Percentiles rank a stretch among this genome's conserved stretches.
phyloP scores from a whole-genome alignment of 768 basidiomycete species.

The Gautieria morchelliformis region DNA sequence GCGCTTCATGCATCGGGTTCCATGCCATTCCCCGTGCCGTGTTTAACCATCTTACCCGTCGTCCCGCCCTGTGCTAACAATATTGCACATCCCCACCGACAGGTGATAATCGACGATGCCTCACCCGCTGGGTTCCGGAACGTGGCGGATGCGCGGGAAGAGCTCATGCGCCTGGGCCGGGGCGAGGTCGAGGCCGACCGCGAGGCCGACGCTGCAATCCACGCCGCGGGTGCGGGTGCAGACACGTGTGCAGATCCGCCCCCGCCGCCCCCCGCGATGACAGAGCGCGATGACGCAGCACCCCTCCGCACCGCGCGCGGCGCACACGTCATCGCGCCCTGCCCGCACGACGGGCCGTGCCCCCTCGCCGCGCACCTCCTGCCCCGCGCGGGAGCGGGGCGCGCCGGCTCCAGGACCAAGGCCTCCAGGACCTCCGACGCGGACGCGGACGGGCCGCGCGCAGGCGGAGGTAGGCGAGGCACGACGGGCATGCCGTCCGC shows the following conservation, averaged over 20 bases:
- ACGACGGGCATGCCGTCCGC: constrained; percentile 36
- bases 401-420: no score
- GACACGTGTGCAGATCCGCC: neutral
- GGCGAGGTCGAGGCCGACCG: constrained; percentile 42
- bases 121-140: constrained; percentile 65
- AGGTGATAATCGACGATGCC: constrained; percentile 85
- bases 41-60: no score
- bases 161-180: constrained; percentile 54
- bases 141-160: constrained; percentile 70
- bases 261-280: no score
- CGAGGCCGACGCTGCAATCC: constrained; percentile 32
- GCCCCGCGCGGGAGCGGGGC: no score
- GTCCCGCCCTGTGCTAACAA: neutral
- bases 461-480: constrained; percentile 10
- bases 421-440: no score
- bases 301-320: constrained; percentile 30
- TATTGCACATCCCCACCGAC: neutral
- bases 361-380: constrained; percentile 36
- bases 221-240: constrained; percentile 3
- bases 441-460: no score
- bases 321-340: constrained; percentile 84
- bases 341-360: constrained; percentile 83
- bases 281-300: neutral
- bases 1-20: no score
- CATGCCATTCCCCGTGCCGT: no score